Evolutionary conservation across 495 filamentous ascomycete genomes (phyloP), one percentile per base, ranked within the genome.

Genomic region (Neurospora sp.): DNA sequence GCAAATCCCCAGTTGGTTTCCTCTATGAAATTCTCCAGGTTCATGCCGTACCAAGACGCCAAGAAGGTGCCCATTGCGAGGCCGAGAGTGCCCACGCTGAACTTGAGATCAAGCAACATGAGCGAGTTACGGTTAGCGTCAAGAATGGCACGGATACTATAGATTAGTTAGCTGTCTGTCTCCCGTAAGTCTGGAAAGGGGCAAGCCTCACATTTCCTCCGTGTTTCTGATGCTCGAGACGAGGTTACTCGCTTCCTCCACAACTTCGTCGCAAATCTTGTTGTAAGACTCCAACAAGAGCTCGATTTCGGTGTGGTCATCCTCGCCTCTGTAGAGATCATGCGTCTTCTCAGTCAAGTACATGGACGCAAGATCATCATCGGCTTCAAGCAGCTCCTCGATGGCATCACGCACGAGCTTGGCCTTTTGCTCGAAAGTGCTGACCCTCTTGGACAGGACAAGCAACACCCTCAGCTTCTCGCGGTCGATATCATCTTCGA

Each of bases 21-120:
- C 84, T 99, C 96, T 75, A 98, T 91, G 82, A 98, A 99, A 82
- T 98, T 98, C 79, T 97, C 96, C 75, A 99, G 85, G 83, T 99
- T 99, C 94, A 98, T 98, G 76, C 96, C 96, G 85, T 98, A 98
- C 15, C 98, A 90, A n/a, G 93, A 94, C 37, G 96, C 96, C 79
- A 97, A 88, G 78, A 98, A 94, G 70, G 96, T 97, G 39, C 96
- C 96, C 76, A 93, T 91, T 72, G 92, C 94, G 39, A 99, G 89
- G 3, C 94, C 94, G 11, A 99, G 88, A 4, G 96, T 98, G 45
- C 93, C 93, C 73, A 99, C 95, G 78, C 92, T 95, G 84, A 99
- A 97, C 80, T 97, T 97, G 70, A 99, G 89, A 71, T 98, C 96
- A 40, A 99, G 90, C 24, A 98, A 89, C 96, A 99, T 99, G 76